These are phyloP conservation scores for Diospyros lotus DNA, from an alignment of 148 eudicot species.

Conservation along the genomic window DNA sequence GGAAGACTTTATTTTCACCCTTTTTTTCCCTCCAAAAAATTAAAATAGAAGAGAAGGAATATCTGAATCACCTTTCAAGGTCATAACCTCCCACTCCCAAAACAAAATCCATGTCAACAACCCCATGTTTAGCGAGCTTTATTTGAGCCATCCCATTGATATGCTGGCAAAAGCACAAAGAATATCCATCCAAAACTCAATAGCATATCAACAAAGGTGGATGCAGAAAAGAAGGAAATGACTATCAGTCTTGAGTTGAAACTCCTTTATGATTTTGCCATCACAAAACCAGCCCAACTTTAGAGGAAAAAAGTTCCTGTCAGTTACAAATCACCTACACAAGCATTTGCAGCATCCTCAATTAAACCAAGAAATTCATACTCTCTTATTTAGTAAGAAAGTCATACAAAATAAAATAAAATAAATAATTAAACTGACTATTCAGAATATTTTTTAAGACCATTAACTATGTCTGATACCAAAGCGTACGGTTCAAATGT, in stretches of 20 bases:
- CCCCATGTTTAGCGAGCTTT: constrained; percentile 66
- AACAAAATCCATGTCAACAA: constrained; percentile 85
- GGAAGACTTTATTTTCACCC: neutral
- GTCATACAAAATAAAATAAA: no score
- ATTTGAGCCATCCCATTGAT: constrained; percentile 89
- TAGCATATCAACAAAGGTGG: neutral
- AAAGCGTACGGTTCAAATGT: neutral
- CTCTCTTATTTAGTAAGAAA: no score
- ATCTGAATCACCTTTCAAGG: constrained; percentile 65
- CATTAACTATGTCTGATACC: no score
- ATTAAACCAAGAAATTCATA: no score
- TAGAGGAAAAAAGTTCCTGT: neutral
- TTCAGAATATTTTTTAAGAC: no score
- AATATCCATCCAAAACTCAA: constrained; percentile 5
- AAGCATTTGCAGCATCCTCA: neutral
- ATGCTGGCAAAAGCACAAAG: constrained; percentile 40
- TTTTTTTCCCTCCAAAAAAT: constrained; percentile 2
- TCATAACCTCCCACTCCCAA: constrained; percentile 96
- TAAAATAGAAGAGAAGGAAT: neutral
- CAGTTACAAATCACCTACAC: neutral
- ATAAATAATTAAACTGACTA: no score
- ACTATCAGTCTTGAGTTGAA: neutral
- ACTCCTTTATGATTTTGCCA: neutral
- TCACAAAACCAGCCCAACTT: neutral
- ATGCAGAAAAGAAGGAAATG: neutral